phyloP scores from a whole-genome alignment of 2,329 filamentous ascomycete genomes.

The Exophiala bonariae region DNA sequence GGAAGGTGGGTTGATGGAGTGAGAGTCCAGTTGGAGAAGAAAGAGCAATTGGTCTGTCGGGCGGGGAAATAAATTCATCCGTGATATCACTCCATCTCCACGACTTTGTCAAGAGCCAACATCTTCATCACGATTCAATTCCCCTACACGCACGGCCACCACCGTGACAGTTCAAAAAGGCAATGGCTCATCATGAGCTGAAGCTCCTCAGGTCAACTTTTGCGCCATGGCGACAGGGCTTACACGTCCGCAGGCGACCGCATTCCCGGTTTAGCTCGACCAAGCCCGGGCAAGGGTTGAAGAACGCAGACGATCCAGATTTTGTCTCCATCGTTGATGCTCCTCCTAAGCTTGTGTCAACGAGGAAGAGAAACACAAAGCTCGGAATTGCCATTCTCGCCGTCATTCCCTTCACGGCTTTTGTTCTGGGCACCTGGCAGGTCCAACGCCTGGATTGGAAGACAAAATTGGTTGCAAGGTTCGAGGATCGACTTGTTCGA shows the following conservation, averaged over 20 bases:
- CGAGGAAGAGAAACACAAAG: conserved; percentile 63
- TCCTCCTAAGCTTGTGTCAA: conserved; percentile 75
- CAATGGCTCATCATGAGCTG: conserved; percentile 18
- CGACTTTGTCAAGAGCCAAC: too few species aligned
- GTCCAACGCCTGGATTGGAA: conserved; percentile 93
- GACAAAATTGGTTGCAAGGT: conserved; percentile 83
- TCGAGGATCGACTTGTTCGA: conserved; percentile 86
- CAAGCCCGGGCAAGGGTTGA: conserved; percentile 11
- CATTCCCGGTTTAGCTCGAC: conserved; percentile 1
- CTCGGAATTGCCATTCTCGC: conserved; percentile 45
- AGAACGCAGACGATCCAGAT: conserved; percentile 66
- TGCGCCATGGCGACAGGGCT: neutral
- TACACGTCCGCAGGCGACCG: neutral
- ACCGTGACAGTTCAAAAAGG: too few species aligned
- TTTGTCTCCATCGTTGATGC: conserved; percentile 88
- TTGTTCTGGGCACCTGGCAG: conserved; percentile 91
- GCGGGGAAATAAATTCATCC: too few species aligned
- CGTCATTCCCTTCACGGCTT: conserved; percentile 87
- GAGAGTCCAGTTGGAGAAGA: too few species aligned
- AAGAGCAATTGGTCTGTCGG: too few species aligned
- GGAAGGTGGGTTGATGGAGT: too few species aligned
- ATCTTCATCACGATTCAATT: neutral
- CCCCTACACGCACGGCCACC: too few species aligned
- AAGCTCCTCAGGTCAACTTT: conserved; percentile 11
- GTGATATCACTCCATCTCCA: too few species aligned